These are phyloP conservation scores for Lepidium aucheri DNA, from an alignment of 345 rosid genomes.

Conservation along the genomic window DNA sequence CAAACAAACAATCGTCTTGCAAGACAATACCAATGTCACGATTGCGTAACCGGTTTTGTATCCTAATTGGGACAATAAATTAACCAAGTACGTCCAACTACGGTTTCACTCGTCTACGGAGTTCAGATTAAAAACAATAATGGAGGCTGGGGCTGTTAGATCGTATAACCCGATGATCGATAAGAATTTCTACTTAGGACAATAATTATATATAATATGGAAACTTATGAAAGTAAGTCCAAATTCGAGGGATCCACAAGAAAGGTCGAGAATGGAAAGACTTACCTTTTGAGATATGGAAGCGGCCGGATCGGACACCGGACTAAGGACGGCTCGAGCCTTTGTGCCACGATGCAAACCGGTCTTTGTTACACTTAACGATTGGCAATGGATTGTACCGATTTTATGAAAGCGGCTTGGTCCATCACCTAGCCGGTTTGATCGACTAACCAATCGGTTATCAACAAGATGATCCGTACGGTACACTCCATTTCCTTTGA, in stretches of 20 bases:
- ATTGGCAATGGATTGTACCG: constrained; percentile 9
- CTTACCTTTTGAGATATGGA: constrained; percentile 14
- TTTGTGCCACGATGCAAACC: constrained; percentile 14
- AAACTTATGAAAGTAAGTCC: background rate
- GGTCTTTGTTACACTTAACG: constrained; percentile 6
- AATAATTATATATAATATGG: too few relatives aligned
- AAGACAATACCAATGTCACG: constrained; percentile 7
- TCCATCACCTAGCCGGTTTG: constrained; percentile 12
- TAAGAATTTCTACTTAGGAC: background rate
- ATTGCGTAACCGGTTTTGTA: background rate
- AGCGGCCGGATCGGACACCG: constrained; percentile 22
- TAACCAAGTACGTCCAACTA: background rate
- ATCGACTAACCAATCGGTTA: constrained; percentile 8
- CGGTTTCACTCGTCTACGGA: background rate
- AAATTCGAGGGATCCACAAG: background rate
- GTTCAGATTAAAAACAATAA: background rate
- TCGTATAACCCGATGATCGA: background rate
- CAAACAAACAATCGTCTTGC: background rate
- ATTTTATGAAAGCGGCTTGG: constrained; percentile 6
- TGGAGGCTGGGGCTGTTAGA: background rate
- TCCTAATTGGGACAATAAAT: background rate
- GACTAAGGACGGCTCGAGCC: constrained; percentile 26
- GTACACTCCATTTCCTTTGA: constrained; percentile 23
- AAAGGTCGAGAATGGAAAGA: constrained; percentile 1
- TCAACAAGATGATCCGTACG: constrained; percentile 11